Evolutionary conservation across 2,329 filamentous ascomycete species (phyloP), one percentile per base, ranked within the genome.

Genomic region (Aspergillus sp.): DNA sequence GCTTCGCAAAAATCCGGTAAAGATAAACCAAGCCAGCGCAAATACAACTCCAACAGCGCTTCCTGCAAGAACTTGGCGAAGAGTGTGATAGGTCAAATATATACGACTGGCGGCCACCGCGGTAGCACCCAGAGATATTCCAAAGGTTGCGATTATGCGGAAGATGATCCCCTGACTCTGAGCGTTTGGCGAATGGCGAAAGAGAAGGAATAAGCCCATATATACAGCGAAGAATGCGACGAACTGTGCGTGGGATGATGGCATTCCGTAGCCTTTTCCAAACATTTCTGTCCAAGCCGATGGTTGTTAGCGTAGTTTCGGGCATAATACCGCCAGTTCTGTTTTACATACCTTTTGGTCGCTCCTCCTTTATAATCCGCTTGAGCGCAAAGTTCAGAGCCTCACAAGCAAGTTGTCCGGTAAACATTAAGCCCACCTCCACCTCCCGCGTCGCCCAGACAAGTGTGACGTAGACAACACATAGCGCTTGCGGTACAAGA

Each of bases 181-280:
- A 27, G 65, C 63, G 43, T 73, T 74, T n/a, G 89, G 88, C 5
- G 81, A 80, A 74, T 96, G 92, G 60, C 93, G 85, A 59, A 93
- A 79, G 46, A 96, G 82, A 45, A 99, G 82, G 79, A 98, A 98
- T 19, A 99, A 80, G 23, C 86, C 82, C 59, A 98, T 78, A 61
- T 90, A 95, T 57, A 96, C 79, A 57, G 91, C 89, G 83, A 96
- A 98, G 80, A 91, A 99, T 56, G 89, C 84, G 60, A 93, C 90
- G 73, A 97, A 99, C 78, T 99, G 95, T 8, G 95, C 90, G 77
- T 99, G 95, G 39, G 93, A 97, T 7, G 85, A 88, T 11, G 95
- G 95, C 96, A 99, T 99, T 67, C 95, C 96, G 72, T 99, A 99
- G 63, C 95, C 95, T 75, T 96, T 96, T 56, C 91, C 85, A 70